Base-by-base conservation (phyloP, 805 yeast species). In the Yueomyces sinensis region DNA sequence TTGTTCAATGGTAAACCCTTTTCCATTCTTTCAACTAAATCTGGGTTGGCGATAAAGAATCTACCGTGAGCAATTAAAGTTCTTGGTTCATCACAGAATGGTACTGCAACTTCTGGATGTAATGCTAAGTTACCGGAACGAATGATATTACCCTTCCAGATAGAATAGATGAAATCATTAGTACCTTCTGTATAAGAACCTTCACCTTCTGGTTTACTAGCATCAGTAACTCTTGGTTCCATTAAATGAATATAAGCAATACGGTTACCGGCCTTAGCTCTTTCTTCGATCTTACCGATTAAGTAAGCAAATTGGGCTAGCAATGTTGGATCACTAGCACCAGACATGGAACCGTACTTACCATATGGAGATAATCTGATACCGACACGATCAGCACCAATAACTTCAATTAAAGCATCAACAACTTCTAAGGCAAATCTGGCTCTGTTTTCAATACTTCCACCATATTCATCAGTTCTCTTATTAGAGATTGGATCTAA, bases 1-100 rank as follows among this genome's bases (percentile, higher is more conserved):
- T 52, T 42, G 39, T 57, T 59, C 38, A 71, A 50, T 30, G 62
- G 61, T 27, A 50, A 34, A 19, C 63, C 64, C 22, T 65, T 50
- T 40, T 59, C 51, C 29, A 73, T 36, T 39, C 74, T 56, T 14
- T 54, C 45, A 16, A 63, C 66, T 20, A 74, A 46, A 45, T 74
- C 80, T 2, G 79, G 78, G 53, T 73, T 74, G 19, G 75, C 52
- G 33, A 68, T 63, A 49, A 62, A 72, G 37, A 52, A 57, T 40
- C 77, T 62, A 19, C 76, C 76, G 34, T 50, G 53, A 19, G 50
- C 58, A 28, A 67, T 52, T 34, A 68, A 49, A 2, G 76, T 70
- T 41, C 68, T 54, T 31, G 60, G 57, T 37, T 63, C 60, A 4
- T 45, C 43, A 16, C 57, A 58, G 16, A 58, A 50, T 17, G 57